phyloP scores from a whole-genome alignment of 169 alveolate genomes.

The Eimeria necatrix region DNA sequence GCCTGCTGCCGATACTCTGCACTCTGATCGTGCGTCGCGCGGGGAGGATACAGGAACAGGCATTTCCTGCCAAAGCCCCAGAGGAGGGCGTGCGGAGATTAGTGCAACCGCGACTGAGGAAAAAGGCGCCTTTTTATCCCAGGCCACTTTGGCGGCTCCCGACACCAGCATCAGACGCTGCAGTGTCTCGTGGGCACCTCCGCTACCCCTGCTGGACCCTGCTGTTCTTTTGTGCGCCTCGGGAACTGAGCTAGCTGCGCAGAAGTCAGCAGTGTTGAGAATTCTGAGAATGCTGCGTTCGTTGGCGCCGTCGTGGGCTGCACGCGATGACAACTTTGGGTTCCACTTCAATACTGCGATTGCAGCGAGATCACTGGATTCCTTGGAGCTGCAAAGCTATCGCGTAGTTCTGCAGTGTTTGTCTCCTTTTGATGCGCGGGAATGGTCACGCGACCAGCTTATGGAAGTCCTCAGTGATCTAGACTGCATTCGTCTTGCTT shows the following conservation, averaged over 20 bases:
- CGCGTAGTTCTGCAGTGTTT: slow-evolving; percentile 75
- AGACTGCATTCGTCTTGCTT: slow-evolving; percentile 72
- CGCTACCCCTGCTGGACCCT: slow-evolving; percentile 78
- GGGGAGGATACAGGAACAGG: slow-evolving; percentile 26
- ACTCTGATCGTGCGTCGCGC: slow-evolving; percentile 17
- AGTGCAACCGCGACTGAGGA: neutral
- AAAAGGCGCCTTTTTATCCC: neutral
- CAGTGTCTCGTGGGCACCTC: slow-evolving; percentile 34
- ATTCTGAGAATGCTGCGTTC: slow-evolving; percentile 74
- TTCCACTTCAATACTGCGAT: slow-evolving; percentile 67
- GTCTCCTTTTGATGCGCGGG: slow-evolving; percentile 70
- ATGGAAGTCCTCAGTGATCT: slow-evolving; percentile 79
- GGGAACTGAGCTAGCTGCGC: slow-evolving; percentile 75
- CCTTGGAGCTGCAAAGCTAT: slow-evolving; percentile 60
- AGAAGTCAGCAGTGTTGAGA: slow-evolving; percentile 72
- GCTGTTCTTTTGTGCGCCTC: slow-evolving; percentile 78
- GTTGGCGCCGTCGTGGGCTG: slow-evolving; percentile 80
- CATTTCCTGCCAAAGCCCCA: neutral
- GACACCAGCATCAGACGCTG: neutral
- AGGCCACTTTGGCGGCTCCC: neutral
- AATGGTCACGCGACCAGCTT: slow-evolving; percentile 75
- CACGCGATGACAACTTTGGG: slow-evolving; percentile 77
- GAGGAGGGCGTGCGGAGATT: slow-evolving; percentile 26
- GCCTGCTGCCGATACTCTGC: slow-evolving; percentile 43
- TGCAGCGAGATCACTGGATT: slow-evolving; percentile 65